Conservation (phyloP, 345 rosid genomes). For the Brassica nigra region DNA sequence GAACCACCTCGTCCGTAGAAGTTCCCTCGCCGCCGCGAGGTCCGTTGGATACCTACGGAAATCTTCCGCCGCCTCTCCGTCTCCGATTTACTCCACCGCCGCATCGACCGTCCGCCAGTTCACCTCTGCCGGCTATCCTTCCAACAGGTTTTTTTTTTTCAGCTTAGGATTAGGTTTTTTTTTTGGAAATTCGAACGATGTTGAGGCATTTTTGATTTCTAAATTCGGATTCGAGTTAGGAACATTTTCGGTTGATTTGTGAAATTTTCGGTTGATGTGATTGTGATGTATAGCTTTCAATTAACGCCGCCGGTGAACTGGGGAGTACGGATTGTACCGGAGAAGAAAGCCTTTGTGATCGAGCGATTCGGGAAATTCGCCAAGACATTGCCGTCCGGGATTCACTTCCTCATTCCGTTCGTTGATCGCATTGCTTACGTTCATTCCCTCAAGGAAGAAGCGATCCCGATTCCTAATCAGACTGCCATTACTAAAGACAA, state of each 20-base stretch:
- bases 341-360: constrained; percentile 82
- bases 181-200: neutral
- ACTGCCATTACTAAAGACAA: constrained; percentile 92
- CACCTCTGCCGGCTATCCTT: constrained; percentile 51
- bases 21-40: constrained; percentile 25
- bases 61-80: constrained; percentile 30
- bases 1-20: constrained; percentile 33
- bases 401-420: constrained; percentile 82
- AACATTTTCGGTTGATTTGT: neutral
- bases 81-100: constrained; percentile 28
- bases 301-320: constrained; percentile 77
- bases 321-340: constrained; percentile 91
- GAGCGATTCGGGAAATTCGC: constrained; percentile 90
- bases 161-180: neutral
- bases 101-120: constrained; percentile 33
- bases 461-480: constrained; percentile 87
- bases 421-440: constrained; percentile 96
- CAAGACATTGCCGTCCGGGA: constrained; percentile 81
- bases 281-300: constrained; percentile 51
- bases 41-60: constrained; percentile 36
- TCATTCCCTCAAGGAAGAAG: constrained; percentile 97
- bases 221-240: constrained; percentile 1
- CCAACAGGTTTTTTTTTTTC: constrained; percentile 40
- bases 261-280: neutral
- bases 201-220: constrained; percentile 14